Percentiles rank a stretch among this genome's conserved stretches.
Conservation (phyloP, 2,329 filamentous ascomycete genomes). For the Alternaria sp. region DNA sequence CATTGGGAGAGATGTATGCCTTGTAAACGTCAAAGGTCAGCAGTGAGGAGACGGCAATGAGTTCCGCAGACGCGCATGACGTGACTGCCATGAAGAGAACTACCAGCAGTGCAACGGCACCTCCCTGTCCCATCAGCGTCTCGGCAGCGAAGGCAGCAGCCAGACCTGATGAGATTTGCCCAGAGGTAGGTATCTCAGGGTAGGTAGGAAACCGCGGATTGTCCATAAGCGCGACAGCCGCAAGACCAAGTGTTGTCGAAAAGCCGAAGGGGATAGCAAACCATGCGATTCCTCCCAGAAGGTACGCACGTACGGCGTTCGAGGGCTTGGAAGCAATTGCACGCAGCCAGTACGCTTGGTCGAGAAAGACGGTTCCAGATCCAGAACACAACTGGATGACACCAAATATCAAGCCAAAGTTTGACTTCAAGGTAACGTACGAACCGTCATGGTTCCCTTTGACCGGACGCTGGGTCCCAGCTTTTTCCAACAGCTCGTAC, state of each 20-base stretch:
- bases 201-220: constrained; percentile 57
- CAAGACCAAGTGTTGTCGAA: constrained; percentile 58
- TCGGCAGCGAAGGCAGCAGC: constrained; percentile 43
- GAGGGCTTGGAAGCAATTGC: constrained; percentile 49
- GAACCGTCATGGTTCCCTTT: constrained; percentile 53
- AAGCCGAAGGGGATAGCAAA: constrained; percentile 60
- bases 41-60: constrained; percentile 54
- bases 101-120: constrained; percentile 42
- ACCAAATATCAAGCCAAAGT: constrained; percentile 56
- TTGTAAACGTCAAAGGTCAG: constrained; percentile 58
- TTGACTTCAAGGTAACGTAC: constrained; percentile 54
- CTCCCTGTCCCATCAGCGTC: constrained; percentile 41
- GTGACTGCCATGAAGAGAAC: constrained; percentile 51
- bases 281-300: constrained; percentile 58
- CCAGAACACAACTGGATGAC: constrained; percentile 54
- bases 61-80: constrained; percentile 51
- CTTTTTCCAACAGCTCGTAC: constrained; percentile 54
- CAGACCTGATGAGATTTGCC: constrained; percentile 42
- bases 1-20: constrained; percentile 52
- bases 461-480: constrained; percentile 50
- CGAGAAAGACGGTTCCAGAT: constrained; percentile 53
- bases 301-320: constrained; percentile 41
- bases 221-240: constrained; percentile 56
- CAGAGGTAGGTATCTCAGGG: constrained; percentile 40
- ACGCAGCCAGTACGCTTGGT: constrained; percentile 59